Evolutionary conservation across 495 filamentous ascomycete genomes (phyloP), one percentile per base, ranked within the genome.

Genomic region (Xylaria nigripes): DNA sequence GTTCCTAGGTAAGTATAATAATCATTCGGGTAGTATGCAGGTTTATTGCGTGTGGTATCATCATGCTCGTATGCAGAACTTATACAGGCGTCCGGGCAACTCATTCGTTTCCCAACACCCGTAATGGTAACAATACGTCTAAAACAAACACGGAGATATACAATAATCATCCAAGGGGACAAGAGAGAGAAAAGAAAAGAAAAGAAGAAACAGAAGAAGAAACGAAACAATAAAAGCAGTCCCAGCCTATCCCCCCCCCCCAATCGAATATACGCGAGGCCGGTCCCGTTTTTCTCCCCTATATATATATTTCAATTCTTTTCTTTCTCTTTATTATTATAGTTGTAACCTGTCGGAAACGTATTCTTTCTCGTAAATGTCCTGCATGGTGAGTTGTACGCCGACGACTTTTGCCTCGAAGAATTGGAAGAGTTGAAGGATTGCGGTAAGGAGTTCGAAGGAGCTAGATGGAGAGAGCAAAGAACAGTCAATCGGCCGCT

Each of bases 321-420:
- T 22, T 16, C 15, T n/a, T 25, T 47, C 19, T 24, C 18, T 27
- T 16, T 32, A 6, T 8, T 30, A 30, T 34, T 59, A 64, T 59
- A 64, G 45, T 45, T 64, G 61, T 38, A 64, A 57, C 16, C 61
- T 55, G 18, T 54, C 61, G 21, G 38, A 55, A 4, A 50, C 19
- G 36, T 64, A 43, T 55, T 64, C 61, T 22, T 59, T 61, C 49
- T 64, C 61, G 50, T 64, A 64, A 48, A 64, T 59, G 18, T 64
- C 61, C 8, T 56, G 55, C 52, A 64, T 61, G 32, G 55, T 61
- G 25, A 64, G 42, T 44, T 61, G 61, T 13, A 64, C 55, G 9
- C 61, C 61, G 30, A 64, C 45, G 32, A 64, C 61, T 48, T 64
- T 64, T 45, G 61, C 61, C 46, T 64, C 61, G 58, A 64, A 64